Percentiles rank a stretch among this genome's conserved stretches.
Evolutionary conservation across 73 alveolate genomes (phyloP).

Genomic region (Symbiodinium natans): DNA sequence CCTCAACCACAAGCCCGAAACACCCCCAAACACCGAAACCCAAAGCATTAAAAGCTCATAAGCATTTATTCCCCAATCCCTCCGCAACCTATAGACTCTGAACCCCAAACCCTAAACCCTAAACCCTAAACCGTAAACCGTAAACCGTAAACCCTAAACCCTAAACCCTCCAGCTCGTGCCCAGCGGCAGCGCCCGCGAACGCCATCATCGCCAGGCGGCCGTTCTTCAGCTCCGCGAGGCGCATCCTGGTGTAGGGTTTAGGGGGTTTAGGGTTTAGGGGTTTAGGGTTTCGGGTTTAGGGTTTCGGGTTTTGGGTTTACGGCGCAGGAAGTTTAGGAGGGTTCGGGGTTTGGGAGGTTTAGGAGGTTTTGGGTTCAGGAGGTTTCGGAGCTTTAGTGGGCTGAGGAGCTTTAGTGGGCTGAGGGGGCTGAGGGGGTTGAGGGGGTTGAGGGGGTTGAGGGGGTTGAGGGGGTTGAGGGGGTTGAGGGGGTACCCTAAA

Average conservation of each 20-base stretch:
- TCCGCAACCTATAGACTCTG: neutral
- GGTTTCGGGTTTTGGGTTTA: neutral
- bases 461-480: too few relatives aligned
- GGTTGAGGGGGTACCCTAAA: too few relatives aligned
- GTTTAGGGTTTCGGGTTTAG: neutral
- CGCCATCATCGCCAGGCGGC: neutral
- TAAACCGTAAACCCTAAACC: neutral
- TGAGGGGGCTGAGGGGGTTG: too few relatives aligned
- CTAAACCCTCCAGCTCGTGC: neutral
- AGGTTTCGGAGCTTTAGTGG: too few relatives aligned
- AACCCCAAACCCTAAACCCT: neutral
- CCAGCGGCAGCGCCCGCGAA: neutral
- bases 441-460: too few relatives aligned
- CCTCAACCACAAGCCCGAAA: too few relatives aligned
- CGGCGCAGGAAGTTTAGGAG: too few relatives aligned
- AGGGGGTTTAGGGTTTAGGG: neutral
- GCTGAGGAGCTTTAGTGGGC: too few relatives aligned
- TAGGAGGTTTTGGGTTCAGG: neutral
- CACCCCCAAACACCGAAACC: neutral
- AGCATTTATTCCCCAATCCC: too few relatives aligned
- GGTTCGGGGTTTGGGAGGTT: neutral
- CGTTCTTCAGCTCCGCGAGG: neutral
- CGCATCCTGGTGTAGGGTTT: neutral
- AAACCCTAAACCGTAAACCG: neutral
- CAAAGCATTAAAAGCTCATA: neutral